These are phyloP conservation scores for Leccinum pachyderme DNA, from an alignment of 1,284 basidiomycete genomes.

Conservation along the genomic window DNA sequence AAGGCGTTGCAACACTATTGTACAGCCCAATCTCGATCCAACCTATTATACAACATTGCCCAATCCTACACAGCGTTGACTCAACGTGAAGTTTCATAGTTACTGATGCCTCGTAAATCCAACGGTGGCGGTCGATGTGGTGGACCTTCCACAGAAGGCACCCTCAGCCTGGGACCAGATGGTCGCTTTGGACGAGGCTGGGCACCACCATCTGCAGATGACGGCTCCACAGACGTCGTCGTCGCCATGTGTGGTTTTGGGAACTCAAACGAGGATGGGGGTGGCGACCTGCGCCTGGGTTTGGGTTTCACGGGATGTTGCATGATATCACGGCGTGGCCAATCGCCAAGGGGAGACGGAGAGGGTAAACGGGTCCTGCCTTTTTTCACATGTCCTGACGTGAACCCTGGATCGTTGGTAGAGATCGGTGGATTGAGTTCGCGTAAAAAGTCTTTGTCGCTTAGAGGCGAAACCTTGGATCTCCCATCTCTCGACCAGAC, in stretches of 20 bases:
- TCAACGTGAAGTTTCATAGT: conserved; percentile 1
- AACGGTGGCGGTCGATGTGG: conserved; percentile 33
- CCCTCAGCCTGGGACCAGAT: conserved; percentile 32
- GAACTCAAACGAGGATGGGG: conserved; percentile 26
- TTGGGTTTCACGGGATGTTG: conserved; percentile 33
- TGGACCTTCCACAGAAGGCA: conserved; percentile 26
- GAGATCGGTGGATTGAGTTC: conserved; percentile 21
- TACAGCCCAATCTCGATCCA: conserved; percentile 5
- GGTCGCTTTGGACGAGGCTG: conserved; percentile 39
- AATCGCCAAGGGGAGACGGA: conserved; percentile 52
- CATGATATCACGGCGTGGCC: conserved; percentile 53
- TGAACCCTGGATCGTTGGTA: conserved; percentile 34
- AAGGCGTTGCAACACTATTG: conserved; percentile 13
- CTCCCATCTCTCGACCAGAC: conserved; percentile 4
- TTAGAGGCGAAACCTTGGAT: conserved; percentile 8
- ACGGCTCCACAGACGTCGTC: conserved; percentile 6
- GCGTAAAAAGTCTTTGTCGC: conserved; percentile 7
- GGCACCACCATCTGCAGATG: conserved; percentile 3
- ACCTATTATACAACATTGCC: not conserved
- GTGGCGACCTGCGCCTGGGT: conserved; percentile 29
- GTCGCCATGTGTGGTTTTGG: conserved; percentile 7
- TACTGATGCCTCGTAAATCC: conserved; percentile 32
- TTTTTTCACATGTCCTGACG: conserved; percentile 13
- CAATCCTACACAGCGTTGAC: not conserved
- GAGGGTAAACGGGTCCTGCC: conserved; percentile 25